Conservation (phyloP, 2,329 filamentous ascomycete species). For the Tothia fuscella region DNA sequence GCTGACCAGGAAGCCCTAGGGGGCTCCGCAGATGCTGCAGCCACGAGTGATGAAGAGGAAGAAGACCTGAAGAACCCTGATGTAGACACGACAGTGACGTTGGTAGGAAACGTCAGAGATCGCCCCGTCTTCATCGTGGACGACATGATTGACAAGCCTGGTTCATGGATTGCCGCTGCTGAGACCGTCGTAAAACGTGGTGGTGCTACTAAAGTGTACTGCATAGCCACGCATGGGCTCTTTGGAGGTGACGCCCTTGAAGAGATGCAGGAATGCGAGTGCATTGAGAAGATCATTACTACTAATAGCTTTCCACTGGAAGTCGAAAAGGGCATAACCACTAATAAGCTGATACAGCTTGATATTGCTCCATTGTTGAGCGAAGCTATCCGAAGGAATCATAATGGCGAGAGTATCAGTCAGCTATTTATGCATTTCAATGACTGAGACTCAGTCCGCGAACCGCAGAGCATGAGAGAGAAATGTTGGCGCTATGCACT, state of each 20-base stretch:
- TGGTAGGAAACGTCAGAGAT: conserved; percentile 89
- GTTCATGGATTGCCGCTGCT: conserved; percentile 92
- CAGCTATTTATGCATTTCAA: conserved; percentile 37
- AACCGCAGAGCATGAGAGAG: no score
- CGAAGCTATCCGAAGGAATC: conserved; percentile 89
- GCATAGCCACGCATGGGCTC: conserved; percentile 91
- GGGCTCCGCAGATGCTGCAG: conserved; percentile 72
- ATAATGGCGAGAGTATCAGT: conserved; percentile 78
- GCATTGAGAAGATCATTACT: conserved; percentile 87
- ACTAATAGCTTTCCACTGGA: conserved; percentile 95
- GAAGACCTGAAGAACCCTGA: conserved; percentile 70
- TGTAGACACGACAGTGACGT: conserved; percentile 86
- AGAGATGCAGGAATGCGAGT: conserved; percentile 82
- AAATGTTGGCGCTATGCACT: no score
- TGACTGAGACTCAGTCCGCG: no score
- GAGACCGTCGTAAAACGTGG: conserved; percentile 94
- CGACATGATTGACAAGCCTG: conserved; percentile 97
- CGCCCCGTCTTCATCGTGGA: conserved; percentile 89
- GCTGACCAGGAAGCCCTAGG: conserved; percentile 48
- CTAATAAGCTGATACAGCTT: conserved; percentile 76
- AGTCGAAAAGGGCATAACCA: conserved; percentile 55
- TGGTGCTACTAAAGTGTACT: conserved; percentile 85
- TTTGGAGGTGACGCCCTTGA: conserved; percentile 84
- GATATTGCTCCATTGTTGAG: conserved; percentile 79
- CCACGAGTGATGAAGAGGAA: conserved; percentile 83